Evolutionary conservation across 179 eudicot genomes (phyloP).

Genomic region (Actinidia arguta): DNA sequence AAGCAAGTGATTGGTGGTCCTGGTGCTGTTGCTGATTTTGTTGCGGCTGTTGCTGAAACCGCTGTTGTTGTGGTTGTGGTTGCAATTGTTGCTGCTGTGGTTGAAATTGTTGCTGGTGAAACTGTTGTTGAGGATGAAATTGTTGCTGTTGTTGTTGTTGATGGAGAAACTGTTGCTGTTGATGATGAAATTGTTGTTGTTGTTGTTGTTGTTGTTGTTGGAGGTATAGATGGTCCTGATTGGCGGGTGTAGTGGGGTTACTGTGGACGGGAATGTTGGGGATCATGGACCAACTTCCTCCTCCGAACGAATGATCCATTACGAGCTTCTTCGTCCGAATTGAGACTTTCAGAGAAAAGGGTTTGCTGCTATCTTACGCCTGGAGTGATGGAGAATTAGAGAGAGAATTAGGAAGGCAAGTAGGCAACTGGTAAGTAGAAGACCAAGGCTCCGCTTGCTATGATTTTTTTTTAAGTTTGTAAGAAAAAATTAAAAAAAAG

Average conservation of each 20-base stretch:
- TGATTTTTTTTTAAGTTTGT: too few species aligned
- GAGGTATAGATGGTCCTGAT: conserved; percentile 53
- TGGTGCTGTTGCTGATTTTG: conserved; percentile 35
- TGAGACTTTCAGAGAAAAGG: not conserved
- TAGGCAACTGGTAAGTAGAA: not conserved
- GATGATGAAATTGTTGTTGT: conserved; percentile 33
- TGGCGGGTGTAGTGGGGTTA: conserved; percentile 66
- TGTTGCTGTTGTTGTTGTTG: conserved; percentile 35
- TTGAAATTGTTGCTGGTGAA: conserved; percentile 36
- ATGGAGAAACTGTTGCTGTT: conserved; percentile 29
- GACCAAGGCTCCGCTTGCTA: not conserved
- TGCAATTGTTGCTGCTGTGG: conserved; percentile 43
- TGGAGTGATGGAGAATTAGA: not conserved
- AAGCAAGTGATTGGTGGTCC: conserved; percentile 76
- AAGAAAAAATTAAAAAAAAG: too few species aligned
- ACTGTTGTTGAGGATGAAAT: conserved; percentile 12
- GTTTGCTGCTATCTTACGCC: conserved; percentile 1
- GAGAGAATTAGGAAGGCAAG: not conserved
- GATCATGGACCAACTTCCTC: conserved; percentile 72
- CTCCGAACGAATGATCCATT: conserved; percentile 44
- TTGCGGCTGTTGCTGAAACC: conserved; percentile 41
- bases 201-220: conserved; percentile 57
- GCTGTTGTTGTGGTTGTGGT: conserved; percentile 39
- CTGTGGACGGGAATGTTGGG: conserved; percentile 55
- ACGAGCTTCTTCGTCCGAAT: not conserved